A percentile compares a stretch with the other conserved stretches of the same genome.
These are phyloP conservation scores for Tremella mesenterica DNA, from an alignment of 768 basidiomycete species.

Conservation along the genomic window DNA sequence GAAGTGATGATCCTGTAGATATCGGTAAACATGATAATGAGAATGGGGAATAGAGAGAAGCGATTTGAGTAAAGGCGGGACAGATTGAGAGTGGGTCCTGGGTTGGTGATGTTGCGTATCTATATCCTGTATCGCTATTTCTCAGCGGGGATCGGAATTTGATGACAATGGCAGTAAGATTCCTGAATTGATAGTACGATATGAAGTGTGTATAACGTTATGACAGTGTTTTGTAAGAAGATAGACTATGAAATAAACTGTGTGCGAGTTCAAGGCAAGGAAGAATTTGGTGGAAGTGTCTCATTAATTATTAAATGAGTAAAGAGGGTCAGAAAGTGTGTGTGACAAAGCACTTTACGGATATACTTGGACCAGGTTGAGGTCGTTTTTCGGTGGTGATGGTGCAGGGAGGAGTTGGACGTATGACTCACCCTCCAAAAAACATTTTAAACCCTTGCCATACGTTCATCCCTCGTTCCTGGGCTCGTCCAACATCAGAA, in stretches of 20 bases:
- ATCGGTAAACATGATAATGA: conserved; percentile 36
- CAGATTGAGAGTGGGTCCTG: conserved; percentile 34
- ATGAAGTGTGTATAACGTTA: neutral
- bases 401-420: no score
- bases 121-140: conserved; percentile 41
- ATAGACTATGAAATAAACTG: no score
- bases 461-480: conserved; percentile 25
- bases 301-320: no score
- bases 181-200: neutral
- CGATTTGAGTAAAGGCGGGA: conserved; percentile 31
- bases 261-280: no score
- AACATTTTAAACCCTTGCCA: conserved; percentile 38
- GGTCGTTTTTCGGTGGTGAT: no score
- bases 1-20: conserved; percentile 42
- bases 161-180: neutral
- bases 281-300: no score
- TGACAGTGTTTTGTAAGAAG: no score
- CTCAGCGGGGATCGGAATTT: neutral
- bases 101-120: conserved; percentile 39
- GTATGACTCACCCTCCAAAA: conserved; percentile 42
- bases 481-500: conserved; percentile 7
- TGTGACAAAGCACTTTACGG: no score
- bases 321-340: neutral
- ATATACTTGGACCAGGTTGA: no score
- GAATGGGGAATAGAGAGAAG: conserved; percentile 31